A percentile compares a stretch with the other conserved stretches of the same genome.
Evolutionary conservation across 2,329 filamentous ascomycete species (phyloP).

Genomic region (Fusarium sacchari): DNA sequence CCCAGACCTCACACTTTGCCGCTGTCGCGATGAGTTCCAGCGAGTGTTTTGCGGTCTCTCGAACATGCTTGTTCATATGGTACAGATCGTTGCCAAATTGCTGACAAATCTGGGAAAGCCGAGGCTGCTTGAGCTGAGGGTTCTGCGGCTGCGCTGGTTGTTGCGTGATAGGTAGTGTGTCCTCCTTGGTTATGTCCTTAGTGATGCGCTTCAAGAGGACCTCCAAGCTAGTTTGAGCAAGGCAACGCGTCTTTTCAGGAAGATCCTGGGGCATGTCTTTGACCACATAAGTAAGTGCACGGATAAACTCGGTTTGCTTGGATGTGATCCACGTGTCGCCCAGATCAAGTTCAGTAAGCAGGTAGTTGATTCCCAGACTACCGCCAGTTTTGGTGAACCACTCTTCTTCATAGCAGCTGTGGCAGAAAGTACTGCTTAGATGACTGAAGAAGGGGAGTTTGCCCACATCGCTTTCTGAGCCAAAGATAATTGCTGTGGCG

Average conservation of each 20-base stretch:
- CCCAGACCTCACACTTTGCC: slow-evolving; percentile 81
- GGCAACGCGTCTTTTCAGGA: slow-evolving; percentile 85
- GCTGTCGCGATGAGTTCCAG: slow-evolving; percentile 84
- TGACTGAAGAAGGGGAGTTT: slow-evolving; percentile 86
- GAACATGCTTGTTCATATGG: slow-evolving; percentile 96
- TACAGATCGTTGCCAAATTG: slow-evolving; percentile 88
- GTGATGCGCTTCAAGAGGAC: slow-evolving; percentile 82
- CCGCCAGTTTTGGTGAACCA: slow-evolving; percentile 99
- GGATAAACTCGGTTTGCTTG: slow-evolving; percentile 87
- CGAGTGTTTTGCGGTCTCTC: slow-evolving; percentile 83
- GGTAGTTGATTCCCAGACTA: slow-evolving; percentile 86
- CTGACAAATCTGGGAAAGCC: slow-evolving; percentile 80
- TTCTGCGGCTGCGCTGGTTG: slow-evolving; percentile 52
- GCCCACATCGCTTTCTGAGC: slow-evolving; percentile 74
- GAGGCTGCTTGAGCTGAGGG: slow-evolving; percentile 61
- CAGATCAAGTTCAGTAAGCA: slow-evolving; percentile 86
- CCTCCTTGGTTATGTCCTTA: slow-evolving; percentile 81
- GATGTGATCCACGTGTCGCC: slow-evolving; percentile 84
- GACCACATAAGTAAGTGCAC: slow-evolving; percentile 94
- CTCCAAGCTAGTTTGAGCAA: slow-evolving; percentile 85
- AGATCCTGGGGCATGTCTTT: slow-evolving; percentile 97
- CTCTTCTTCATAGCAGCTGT: slow-evolving; percentile 96
- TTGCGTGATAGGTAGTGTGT: slow-evolving; percentile 57
- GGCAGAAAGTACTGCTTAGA: slow-evolving; percentile 85
- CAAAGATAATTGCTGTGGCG: slow-evolving; percentile 81